phyloP scores from a whole-genome alignment of 1,284 basidiomycete genomes.

The Flammula alnicola region DNA sequence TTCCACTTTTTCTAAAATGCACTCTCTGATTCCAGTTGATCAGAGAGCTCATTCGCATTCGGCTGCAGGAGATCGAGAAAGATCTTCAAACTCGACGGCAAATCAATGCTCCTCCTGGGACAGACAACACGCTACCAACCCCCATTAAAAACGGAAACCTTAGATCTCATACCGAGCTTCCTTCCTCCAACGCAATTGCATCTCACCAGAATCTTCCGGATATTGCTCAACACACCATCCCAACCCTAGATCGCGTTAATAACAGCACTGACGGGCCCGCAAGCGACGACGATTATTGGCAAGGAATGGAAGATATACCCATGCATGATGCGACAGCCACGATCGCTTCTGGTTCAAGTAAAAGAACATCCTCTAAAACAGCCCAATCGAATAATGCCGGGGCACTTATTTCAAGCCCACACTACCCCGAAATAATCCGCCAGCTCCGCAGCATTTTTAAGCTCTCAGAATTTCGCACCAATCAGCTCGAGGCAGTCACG shows the following conservation, averaged over 20 bases:
- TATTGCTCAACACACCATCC: too few relatives aligned
- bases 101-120: background rate
- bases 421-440: conserved; percentile 63
- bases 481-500: conserved; percentile 89
- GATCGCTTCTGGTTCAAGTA: background rate
- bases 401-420: conserved; percentile 38
- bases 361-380: background rate
- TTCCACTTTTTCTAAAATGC: background rate
- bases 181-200: too few relatives aligned
- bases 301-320: conserved; percentile 28
- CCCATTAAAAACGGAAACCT: background rate
- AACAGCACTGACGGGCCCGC: conserved; percentile 9
- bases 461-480: conserved; percentile 73
- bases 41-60: conserved; percentile 15
- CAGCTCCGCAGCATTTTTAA: conserved; percentile 72
- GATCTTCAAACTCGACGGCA: background rate
- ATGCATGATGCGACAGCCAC: conserved; percentile 11
- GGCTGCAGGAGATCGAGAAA: conserved; percentile 11
- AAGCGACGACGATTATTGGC: conserved; percentile 35
- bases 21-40: background rate
- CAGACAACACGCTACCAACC: background rate
- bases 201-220: too few relatives aligned
- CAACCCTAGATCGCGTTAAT: background rate
- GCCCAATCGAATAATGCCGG: too few relatives aligned
- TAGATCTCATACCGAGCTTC: too few relatives aligned